Base-by-base conservation (phyloP, 2,329 filamentous ascomycete genomes). In the Microcyclospora tardicrescens region DNA sequence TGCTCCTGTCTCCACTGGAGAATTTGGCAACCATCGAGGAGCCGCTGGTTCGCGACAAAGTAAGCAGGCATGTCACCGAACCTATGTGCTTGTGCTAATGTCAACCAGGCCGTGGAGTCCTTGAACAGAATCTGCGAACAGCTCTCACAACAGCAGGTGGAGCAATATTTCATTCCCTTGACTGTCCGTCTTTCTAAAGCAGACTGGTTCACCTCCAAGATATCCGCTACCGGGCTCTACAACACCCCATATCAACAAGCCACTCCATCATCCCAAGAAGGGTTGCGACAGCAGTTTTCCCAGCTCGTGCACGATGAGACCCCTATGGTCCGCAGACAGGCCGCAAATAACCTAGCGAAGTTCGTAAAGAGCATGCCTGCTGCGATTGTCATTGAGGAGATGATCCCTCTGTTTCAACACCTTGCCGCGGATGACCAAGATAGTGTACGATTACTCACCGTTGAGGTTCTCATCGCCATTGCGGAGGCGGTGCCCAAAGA, bases 181-280 rank as follows among this genome's bases (percentile, higher is more conserved):
- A 87, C 87, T 43, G 77, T 93, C 58, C 85, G 91, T 59, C 83
- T 98, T 45, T 93, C 91, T 49, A 98, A 96, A 74, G 91, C 91
- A 65, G 91, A 98, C 67, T 98, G 91, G 91, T 98, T 98, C 65
- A 98, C 91, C 41, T 96, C 91, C 49, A 98, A 96, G 69, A 91
- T 98, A 49, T 98, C 91, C 27, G 91, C 89, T 46, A 94, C 89
- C 49, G 91, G 91, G 46, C 81, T 98, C 46, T 98, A 89, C 69
- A 91, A 84, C 60, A 77, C 79, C 35, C 89, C 91, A 48, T 98
- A 98, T 71, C 81, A 79, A 56, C 93, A 93, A 70, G 85, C 91
- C 43, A 81, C 85, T 39, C 74, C 81, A 37, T 73, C 79, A n/a
- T 77, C 87, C 50, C 91, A 98, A 67, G 85, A 94, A 66, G 81